These are phyloP conservation scores for Acer yangbiense DNA, from an alignment of 345 rosid species.

Conservation along the genomic window DNA sequence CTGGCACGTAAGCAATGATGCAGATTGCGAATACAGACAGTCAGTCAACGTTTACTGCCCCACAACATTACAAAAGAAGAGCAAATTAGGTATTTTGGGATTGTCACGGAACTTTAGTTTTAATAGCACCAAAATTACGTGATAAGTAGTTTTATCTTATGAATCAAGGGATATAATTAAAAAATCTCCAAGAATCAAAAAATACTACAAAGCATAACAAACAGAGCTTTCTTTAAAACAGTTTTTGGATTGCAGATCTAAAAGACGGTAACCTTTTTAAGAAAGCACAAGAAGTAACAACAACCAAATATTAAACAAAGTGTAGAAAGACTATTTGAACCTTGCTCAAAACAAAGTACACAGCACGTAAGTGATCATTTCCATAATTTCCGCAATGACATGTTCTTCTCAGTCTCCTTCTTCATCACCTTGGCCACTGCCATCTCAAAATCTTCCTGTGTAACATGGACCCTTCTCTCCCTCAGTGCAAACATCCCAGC, in stretches of 20 bases:
- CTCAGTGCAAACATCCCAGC: conserved; percentile 99
- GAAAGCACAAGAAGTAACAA: conserved; percentile 1
- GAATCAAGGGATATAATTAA: neutral
- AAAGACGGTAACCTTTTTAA: neutral
- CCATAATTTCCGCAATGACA: conserved; percentile 98
- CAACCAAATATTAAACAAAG: conserved; percentile 4
- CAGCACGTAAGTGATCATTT: conserved; percentile 45
- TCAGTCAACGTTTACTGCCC: neutral
- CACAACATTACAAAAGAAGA: no score
- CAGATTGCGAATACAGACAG: no score
- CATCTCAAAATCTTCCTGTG: conserved; percentile 99
- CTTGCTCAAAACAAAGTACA: neutral
- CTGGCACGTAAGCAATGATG: neutral
- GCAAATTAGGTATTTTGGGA: no score
- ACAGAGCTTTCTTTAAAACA: neutral
- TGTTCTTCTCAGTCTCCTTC: conserved; percentile 98
- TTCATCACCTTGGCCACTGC: conserved; percentile 99
- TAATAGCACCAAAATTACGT: no score
- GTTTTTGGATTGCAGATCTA: neutral
- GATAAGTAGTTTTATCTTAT: neutral
- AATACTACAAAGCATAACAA: neutral
- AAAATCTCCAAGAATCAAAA: neutral
- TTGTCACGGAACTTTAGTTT: no score
- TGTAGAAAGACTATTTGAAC: neutral
- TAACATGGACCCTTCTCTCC: conserved; percentile 97